Evolutionary conservation across 148 eudicot genomes (phyloP).

Genomic region (Chenopodium formosanum): DNA sequence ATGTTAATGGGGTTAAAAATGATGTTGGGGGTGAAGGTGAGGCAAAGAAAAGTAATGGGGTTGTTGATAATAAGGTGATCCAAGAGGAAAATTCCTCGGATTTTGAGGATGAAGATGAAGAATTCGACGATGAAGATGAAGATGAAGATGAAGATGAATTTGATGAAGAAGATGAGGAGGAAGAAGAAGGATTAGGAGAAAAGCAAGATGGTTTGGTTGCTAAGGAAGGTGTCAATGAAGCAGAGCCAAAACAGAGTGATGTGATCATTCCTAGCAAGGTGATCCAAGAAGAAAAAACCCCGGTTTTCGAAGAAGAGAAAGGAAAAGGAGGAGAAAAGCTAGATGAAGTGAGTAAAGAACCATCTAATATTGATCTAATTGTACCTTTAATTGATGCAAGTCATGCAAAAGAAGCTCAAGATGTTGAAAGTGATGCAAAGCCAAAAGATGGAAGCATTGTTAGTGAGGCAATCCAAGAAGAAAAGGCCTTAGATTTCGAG

Average conservation of each 20-base stretch:
- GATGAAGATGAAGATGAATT: not conserved
- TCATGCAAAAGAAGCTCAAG: not conserved
- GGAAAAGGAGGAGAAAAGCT: not conserved
- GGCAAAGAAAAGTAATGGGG: not conserved
- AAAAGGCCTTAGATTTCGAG: not conserved
- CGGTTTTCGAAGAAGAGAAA: not conserved
- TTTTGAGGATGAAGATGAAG: slow-evolving; percentile 16
- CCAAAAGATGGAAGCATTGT: slow-evolving; percentile 3
- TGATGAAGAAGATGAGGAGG: not conserved
- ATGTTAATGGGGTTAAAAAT: slow-evolving; percentile 18
- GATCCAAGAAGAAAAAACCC: not conserved
- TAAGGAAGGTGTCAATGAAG: not conserved
- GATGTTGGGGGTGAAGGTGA: not conserved
- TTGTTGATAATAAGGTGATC: not conserved
- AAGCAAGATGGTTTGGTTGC: not conserved
- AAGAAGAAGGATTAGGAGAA: not conserved
- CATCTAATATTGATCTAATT: not conserved
- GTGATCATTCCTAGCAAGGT: not conserved
- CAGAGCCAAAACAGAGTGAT: not conserved
- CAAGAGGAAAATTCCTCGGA: not conserved
- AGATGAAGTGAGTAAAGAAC: not conserved
- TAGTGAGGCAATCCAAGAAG: not conserved
- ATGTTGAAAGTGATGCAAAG: not conserved
- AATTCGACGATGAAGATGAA: not conserved
- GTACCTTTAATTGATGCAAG: not conserved